These are phyloP conservation scores for Trichophyton rubrum DNA, from an alignment of 2,329 filamentous ascomycete genomes.

Conservation along the genomic window DNA sequence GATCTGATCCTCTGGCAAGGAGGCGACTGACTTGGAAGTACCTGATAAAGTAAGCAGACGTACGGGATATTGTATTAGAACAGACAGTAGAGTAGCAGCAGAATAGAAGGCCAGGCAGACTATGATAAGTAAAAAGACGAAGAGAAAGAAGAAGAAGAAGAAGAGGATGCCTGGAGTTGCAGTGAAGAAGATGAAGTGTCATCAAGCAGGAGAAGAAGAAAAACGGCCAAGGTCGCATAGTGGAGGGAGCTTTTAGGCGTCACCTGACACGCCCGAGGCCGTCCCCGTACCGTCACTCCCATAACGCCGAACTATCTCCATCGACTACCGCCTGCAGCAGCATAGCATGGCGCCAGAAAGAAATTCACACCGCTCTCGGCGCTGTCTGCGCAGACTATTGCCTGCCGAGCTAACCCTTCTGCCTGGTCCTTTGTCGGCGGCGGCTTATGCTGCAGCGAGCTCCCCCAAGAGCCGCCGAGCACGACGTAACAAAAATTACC, in stretches of 20 bases:
- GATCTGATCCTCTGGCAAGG: not conserved
- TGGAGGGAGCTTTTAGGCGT: not conserved
- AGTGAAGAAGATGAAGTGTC: not conserved
- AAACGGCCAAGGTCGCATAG: not conserved
- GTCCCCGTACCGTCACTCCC: not conserved
- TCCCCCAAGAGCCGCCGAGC: not conserved
- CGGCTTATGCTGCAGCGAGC: not conserved
- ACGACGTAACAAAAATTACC: not conserved
- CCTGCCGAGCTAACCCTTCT: not conserved
- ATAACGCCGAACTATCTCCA: slow-evolving; percentile 2
- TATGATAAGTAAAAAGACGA: not conserved
- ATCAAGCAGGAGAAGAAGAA: not conserved
- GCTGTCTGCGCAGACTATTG: no score
- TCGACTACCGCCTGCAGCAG: not conserved
- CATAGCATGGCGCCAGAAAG: not conserved
- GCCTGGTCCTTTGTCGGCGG: not conserved
- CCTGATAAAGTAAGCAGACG: no score
- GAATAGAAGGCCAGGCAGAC: not conserved
- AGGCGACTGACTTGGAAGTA: not conserved
- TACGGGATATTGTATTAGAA: no score
- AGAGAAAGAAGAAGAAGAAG: not conserved
- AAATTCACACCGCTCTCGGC: not conserved
- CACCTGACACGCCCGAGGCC: not conserved
- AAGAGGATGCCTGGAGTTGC: not conserved
- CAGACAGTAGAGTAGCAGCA: not conserved